phyloP scores from a whole-genome alignment of 768 basidiomycete genomes.

The Chalciporus piperatus region DNA sequence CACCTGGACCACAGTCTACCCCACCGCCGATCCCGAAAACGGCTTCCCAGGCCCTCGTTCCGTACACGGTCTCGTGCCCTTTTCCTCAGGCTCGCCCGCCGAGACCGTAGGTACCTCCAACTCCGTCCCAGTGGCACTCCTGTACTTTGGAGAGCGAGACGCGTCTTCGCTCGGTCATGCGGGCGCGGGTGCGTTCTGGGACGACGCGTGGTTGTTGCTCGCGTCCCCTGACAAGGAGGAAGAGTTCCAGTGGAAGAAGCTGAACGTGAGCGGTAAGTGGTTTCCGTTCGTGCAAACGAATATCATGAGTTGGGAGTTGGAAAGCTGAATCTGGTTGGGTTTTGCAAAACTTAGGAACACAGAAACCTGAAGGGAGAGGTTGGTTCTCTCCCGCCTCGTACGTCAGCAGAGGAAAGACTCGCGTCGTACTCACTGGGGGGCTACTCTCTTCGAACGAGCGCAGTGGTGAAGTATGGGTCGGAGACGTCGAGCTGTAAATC shows the following conservation, averaged over 20 bases:
- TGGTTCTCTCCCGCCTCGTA: constrained; percentile 41
- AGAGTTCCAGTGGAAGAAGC: constrained; percentile 28
- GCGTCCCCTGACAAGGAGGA: constrained; percentile 1
- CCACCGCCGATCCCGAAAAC: constrained; percentile 24
- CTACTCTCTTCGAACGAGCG: constrained; percentile 40
- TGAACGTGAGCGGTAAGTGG: constrained; percentile 13
- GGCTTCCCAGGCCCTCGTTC: constrained; percentile 33
- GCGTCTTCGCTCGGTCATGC: constrained; percentile 37
- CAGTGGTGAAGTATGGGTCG: constrained; percentile 40
- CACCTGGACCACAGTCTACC: constrained; percentile 24
- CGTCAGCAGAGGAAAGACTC: constrained; percentile 20
- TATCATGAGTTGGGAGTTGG: no score
- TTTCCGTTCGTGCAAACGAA: no score
- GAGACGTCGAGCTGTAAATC: constrained; percentile 28
- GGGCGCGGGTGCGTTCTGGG: constrained; percentile 40
- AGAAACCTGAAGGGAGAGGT: constrained; percentile 35
- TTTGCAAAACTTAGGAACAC: no score
- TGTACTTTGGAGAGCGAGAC: constrained; percentile 38
- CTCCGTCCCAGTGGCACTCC: constrained; percentile 29
- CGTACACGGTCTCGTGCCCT: constrained; percentile 35
- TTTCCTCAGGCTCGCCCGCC: constrained; percentile 1
- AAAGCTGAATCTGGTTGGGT: no score
- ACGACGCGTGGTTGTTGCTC: constrained; percentile 38
- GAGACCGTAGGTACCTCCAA: not conserved
- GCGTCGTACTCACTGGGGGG: constrained; percentile 39